These are phyloP conservation scores for Mycena haematopus DNA, from an alignment of 768 basidiomycete species.

Conservation along the genomic window DNA sequence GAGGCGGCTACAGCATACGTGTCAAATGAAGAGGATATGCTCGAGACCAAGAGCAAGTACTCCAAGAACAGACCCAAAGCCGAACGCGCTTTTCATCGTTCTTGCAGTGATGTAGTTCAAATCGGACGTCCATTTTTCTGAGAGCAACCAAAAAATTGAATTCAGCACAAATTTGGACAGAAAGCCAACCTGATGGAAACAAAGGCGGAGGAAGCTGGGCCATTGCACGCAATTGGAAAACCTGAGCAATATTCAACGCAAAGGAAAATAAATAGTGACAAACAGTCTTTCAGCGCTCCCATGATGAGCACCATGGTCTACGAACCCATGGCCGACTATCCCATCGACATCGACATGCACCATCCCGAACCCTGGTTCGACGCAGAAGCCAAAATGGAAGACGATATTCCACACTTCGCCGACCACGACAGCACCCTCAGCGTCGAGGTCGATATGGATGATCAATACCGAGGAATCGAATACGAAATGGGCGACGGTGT, in stretches of 20 bases:
- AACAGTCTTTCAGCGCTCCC: constrained; percentile 24
- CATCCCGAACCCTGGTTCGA: constrained; percentile 59
- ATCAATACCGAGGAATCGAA: constrained; percentile 55
- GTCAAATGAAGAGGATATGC: not conserved
- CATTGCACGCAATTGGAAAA: constrained; percentile 1
- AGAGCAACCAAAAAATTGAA: not conserved
- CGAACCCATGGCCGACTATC: constrained; percentile 71
- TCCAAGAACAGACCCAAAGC: constrained; percentile 12
- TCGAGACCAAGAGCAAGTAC: not conserved
- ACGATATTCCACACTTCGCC: constrained; percentile 45
- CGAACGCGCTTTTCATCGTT: constrained; percentile 14
- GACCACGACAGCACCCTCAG: constrained; percentile 43
- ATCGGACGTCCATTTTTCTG: constrained; percentile 23
- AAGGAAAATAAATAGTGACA: not conserved
- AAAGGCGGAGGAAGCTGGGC: constrained; percentile 14
- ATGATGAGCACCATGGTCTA: constrained; percentile 52
- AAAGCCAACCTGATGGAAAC: constrained; percentile 15
- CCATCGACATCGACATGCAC: constrained; percentile 66
- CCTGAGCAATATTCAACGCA: too few species aligned
- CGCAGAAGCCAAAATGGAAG: constrained; percentile 65
- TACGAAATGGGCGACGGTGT: constrained; percentile 59
- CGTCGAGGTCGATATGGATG: constrained; percentile 74
- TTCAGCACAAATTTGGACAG: too few species aligned
- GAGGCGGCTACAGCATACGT: constrained; percentile 3
- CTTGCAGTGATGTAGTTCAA: constrained; percentile 11